phyloP scores from a whole-genome alignment of 768 basidiomycete genomes.

The Calocybe cyanea region DNA sequence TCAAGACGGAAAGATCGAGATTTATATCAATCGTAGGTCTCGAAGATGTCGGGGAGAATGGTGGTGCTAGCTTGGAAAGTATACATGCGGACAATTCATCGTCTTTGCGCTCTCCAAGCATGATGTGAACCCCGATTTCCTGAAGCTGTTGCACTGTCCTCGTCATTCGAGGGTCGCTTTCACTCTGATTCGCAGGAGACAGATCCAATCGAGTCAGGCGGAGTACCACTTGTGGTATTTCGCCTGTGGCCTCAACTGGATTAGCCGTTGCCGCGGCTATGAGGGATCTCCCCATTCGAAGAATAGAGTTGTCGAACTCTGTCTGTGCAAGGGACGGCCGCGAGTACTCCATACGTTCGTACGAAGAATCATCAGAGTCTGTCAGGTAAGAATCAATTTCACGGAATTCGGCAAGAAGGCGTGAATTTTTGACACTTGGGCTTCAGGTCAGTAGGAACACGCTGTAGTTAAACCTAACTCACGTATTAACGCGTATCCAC shows the following conservation, averaged over 20 bases:
- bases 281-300: slow-evolving; percentile 68
- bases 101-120: slow-evolving; percentile 54
- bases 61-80: slow-evolving; percentile 6
- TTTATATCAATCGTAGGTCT: slow-evolving; percentile 62
- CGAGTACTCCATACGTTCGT: slow-evolving; percentile 46
- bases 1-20: slow-evolving; percentile 79
- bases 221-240: slow-evolving; percentile 48
- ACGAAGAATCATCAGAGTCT: slow-evolving; percentile 50
- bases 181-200: slow-evolving; percentile 21
- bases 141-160: slow-evolving; percentile 53
- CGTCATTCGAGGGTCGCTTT: slow-evolving; percentile 52
- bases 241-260: slow-evolving; percentile 35
- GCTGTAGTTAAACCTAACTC: slow-evolving; percentile 25
- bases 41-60: slow-evolving; percentile 20
- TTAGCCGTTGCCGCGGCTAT: slow-evolving; percentile 60
- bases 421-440: slow-evolving; percentile 70
- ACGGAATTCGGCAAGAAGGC: slow-evolving; percentile 74
- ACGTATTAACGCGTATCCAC: slow-evolving; percentile 92
- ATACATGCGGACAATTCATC: slow-evolving; percentile 18
- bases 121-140: slow-evolving; percentile 62
- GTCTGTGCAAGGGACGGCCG: slow-evolving; percentile 42
- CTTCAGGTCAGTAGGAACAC: background rate
- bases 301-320: slow-evolving; percentile 68
- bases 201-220: slow-evolving; percentile 66
- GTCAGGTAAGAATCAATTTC: slow-evolving; percentile 83